Conservation (phyloP, 768 basidiomycete species). For the Heimioporus sp. region DNA sequence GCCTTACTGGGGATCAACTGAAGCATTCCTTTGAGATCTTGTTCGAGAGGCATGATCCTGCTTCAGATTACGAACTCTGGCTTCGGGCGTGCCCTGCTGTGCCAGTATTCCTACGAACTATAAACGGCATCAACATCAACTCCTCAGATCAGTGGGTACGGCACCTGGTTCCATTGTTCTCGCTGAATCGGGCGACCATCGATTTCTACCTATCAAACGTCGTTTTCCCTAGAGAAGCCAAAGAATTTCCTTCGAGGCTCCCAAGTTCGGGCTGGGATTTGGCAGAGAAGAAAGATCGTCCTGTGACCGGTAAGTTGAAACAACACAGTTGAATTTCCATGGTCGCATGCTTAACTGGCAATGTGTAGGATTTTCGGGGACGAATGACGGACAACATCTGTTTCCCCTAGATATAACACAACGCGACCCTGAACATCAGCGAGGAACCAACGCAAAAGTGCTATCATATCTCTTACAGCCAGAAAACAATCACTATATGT, state of each 20-base stretch:
- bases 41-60: constrained; percentile 15
- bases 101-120: constrained; percentile 28
- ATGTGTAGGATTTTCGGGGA: constrained; percentile 34
- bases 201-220: constrained; percentile 46
- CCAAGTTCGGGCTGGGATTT: constrained; percentile 14
- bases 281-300: not conserved
- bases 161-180: constrained; percentile 34
- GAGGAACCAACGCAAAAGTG: constrained; percentile 11
- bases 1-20: constrained; percentile 19
- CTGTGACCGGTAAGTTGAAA: constrained; percentile 1
- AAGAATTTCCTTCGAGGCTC: constrained; percentile 19
- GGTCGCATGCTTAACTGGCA: constrained; percentile 9
- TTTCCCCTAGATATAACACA: constrained; percentile 30
- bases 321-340: not conserved
- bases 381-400: constrained; percentile 36
- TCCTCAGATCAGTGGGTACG: constrained; percentile 32
- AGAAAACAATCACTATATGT: constrained; percentile 19
- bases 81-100: constrained; percentile 22
- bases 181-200: constrained; percentile 17
- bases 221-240: constrained; percentile 45
- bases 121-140: constrained; percentile 42
- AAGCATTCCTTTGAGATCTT: constrained; percentile 13
- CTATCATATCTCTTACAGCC: constrained; percentile 15
- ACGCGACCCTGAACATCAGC: constrained; percentile 15
- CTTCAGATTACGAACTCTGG: constrained; percentile 18